Conservation (phyloP, 331 rosid genomes). For the Quercus phellos region DNA sequence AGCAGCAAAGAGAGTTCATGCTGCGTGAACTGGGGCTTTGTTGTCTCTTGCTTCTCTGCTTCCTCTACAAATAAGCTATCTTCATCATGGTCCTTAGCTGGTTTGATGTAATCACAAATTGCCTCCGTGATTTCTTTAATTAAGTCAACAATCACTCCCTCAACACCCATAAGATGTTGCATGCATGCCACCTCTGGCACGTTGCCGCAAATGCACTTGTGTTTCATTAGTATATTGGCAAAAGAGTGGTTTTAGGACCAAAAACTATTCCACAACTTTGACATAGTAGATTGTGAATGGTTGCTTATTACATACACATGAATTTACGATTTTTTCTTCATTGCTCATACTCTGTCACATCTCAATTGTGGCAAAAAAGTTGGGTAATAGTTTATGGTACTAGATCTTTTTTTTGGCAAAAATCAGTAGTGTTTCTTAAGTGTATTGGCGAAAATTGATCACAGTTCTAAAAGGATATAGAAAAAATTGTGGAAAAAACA, state of each 20-base stretch:
- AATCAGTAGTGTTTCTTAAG: too few species aligned
- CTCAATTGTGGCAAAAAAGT: too few species aligned
- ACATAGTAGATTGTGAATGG: too few species aligned
- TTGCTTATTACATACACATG: too few species aligned
- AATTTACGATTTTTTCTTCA: too few species aligned
- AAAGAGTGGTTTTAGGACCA: not conserved
- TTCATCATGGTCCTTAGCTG: not conserved
- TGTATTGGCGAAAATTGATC: not conserved
- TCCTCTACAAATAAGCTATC: not conserved
- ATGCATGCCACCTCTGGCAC: conserved; percentile 25
- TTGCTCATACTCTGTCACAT: fast-evolving
- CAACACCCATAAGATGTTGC: conserved; percentile 43
- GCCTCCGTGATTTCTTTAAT: conserved; percentile 41
- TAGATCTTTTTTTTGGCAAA: too few species aligned
- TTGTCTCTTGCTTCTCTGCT: not conserved
- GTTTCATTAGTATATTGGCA: not conserved
- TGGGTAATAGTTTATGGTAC: too few species aligned
- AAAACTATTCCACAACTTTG: too few species aligned
- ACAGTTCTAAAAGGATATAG: too few species aligned
- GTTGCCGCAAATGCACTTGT: conserved; percentile 26
- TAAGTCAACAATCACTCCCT: conserved; percentile 43
- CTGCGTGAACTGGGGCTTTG: conserved; percentile 10
- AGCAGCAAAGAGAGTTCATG: conserved; percentile 16
- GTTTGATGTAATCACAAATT: conserved; percentile 1
- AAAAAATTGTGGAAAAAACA: not conserved